Evolutionary conservation across 768 basidiomycete species (phyloP).

Genomic region (Pholiota conissans): DNA sequence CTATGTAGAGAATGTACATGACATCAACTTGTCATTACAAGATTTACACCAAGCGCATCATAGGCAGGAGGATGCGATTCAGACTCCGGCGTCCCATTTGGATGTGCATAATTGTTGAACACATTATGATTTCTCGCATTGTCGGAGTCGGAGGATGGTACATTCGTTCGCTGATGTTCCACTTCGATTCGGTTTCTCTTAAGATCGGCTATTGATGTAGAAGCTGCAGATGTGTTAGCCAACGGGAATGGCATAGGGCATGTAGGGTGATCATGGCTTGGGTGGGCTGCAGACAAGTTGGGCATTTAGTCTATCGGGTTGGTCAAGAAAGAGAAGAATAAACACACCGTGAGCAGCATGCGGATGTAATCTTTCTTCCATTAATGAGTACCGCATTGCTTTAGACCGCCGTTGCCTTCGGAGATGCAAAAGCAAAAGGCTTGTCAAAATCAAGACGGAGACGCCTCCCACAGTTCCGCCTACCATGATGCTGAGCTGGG

Average conservation of each 20-base stretch:
- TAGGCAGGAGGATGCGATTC: too few relatives aligned
- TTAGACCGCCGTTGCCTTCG: background rate
- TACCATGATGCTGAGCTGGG: constrained; percentile 8
- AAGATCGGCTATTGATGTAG: background rate
- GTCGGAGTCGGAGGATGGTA: too few relatives aligned
- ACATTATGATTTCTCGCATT: too few relatives aligned
- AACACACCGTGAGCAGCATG: background rate
- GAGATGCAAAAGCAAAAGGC: background rate
- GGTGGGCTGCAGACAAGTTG: background rate
- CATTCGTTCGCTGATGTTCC: too few relatives aligned
- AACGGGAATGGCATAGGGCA: background rate
- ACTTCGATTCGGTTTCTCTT: background rate
- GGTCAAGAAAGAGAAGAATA: background rate
- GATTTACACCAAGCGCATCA: too few relatives aligned
- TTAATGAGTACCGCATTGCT: background rate
- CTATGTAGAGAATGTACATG: too few relatives aligned
- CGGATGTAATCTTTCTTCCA: background rate
- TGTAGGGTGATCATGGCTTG: background rate
- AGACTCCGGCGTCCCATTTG: too few relatives aligned
- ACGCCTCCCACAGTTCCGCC: constrained; percentile 7
- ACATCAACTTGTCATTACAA: too few relatives aligned
- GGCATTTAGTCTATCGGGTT: background rate
- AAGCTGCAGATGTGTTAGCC: background rate
- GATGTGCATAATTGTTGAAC: too few relatives aligned
- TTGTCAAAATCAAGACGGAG: background rate